Evolutionary conservation across 1,284 basidiomycete species (phyloP), one percentile per base, ranked within the genome.

Genomic region (Ceratobasidium sp.): DNA sequence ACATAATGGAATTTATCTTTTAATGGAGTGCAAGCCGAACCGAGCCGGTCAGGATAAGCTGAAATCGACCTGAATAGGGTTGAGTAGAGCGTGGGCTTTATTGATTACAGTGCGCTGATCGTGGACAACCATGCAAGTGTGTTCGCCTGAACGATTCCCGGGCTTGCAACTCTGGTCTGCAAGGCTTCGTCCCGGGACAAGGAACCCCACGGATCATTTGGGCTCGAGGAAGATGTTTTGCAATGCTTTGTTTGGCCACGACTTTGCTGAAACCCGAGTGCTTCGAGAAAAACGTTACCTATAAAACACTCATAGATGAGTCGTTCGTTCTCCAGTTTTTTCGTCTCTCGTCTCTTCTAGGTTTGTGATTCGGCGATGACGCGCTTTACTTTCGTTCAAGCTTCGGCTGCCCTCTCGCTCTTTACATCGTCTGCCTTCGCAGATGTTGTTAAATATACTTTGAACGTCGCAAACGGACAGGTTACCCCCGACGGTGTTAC

Each of bases 401-500:
- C 67, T 69, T 56, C 67, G 50, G 65, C 74, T 56, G 54, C 28
- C 61, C 52, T 77, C 33, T 77, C 74, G 74, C 74, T 77, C 74
- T 57, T 67, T 77, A 54, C 74, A 15, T 68, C 74, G 23, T 52
- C 62, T 50, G 44, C 54, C 10, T 42, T 77, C 28, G 74, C 74
- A 13, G 38, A 54, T 44, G 28, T 59, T 46, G 74, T 77, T 40
- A 48, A 77, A 40, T 77, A 77, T 44, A 38, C 48, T 13, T 61
- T 77, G 38, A 59, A 67, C 38, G 74, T 77, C 33, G 59, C 42
- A 33, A 67, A 77, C 69, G 61, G 73, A 3, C 20, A 77, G 10
- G 73, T 81, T 20, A 65, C 81, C n/a, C 82, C 82, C 4, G 85
- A 85, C 71, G 85, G 85, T 9, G 83, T 83, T 50, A 9, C 77